A percentile compares a stretch with the other conserved stretches of the same genome.
Conservation (phyloP, 208 protist species). For the Naegleria fowleri region DNA sequence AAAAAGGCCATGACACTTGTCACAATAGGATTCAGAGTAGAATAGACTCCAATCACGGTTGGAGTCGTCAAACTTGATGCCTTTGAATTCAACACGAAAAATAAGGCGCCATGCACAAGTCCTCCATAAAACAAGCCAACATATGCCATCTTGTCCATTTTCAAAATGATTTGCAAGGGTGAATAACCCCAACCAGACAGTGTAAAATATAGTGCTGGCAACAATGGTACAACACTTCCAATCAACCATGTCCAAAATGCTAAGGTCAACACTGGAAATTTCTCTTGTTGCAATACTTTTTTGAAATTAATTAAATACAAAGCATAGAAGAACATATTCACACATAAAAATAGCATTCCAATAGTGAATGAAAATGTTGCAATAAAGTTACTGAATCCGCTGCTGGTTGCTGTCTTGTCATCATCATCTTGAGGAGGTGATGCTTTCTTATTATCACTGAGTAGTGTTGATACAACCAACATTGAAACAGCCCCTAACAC, state of each 20-base stretch:
- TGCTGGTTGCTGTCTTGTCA: background rate
- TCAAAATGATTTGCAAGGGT: background rate
- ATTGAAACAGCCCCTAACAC: background rate
- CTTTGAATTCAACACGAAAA: background rate
- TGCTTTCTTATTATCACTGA: background rate
- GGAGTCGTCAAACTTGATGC: background rate
- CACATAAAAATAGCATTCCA: background rate
- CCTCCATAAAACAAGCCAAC: background rate
- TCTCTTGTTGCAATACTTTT: background rate
- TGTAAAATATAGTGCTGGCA: background rate
- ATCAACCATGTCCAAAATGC: background rate
- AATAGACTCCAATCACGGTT: background rate
- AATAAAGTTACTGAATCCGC: background rate
- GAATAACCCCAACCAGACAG: background rate
- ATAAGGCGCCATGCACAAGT: background rate
- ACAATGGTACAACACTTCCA: background rate
- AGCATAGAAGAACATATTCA: background rate
- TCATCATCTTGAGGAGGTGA: background rate
- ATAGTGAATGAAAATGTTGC: background rate
- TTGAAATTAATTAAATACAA: background rate
- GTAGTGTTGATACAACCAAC: background rate
- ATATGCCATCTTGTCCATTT: background rate
- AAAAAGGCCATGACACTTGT: background rate
- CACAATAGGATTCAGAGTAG: background rate
- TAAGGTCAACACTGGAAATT: background rate